phyloP scores from a whole-genome alignment of 192 early-diverging fungal genomes.

The Backusella parvicylindrica region DNA sequence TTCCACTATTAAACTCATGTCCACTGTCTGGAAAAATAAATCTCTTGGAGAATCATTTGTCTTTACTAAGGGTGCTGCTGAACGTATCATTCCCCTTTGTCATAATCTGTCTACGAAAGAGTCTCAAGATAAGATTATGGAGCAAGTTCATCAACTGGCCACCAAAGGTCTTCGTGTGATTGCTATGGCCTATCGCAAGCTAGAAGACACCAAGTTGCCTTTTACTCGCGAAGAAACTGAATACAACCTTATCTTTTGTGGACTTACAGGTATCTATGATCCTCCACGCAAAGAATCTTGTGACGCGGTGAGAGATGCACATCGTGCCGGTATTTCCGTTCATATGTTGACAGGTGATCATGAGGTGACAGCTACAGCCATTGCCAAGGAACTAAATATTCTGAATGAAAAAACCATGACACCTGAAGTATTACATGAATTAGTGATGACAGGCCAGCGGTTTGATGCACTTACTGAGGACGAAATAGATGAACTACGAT shows the following conservation, averaged over 20 bases:
- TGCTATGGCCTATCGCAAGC: constrained; percentile 68
- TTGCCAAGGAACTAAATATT: constrained; percentile 85
- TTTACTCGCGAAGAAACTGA: constrained; percentile 37
- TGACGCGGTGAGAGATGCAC: constrained; percentile 66
- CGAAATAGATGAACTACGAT: constrained; percentile 65
- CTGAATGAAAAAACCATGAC: constrained; percentile 41
- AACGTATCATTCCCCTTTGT: constrained; percentile 76
- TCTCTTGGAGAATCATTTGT: constrained; percentile 33
- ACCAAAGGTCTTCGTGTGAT: constrained; percentile 81
- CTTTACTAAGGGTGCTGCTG: constrained; percentile 89
- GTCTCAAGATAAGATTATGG: constrained; percentile 41
- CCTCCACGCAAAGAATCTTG: constrained; percentile 74
- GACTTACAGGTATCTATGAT: constrained; percentile 89
- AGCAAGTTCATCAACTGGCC: constrained; percentile 65
- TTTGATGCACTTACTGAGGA: constrained; percentile 86
- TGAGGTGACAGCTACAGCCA: constrained; percentile 81
- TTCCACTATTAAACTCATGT: constrained; percentile 87
- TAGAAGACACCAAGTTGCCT: neutral
- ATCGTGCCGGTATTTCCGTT: constrained; percentile 88
- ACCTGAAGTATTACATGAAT: constrained; percentile 32
- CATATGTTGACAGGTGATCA: constrained; percentile 98
- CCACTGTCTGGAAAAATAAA: constrained; percentile 57
- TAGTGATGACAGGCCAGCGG: constrained; percentile 81
- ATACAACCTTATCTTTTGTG: constrained; percentile 67
- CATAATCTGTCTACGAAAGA: constrained; percentile 37